Evolutionary conservation across 1,284 basidiomycete species (phyloP).

Genomic region (Ceratobasidium sp.): DNA sequence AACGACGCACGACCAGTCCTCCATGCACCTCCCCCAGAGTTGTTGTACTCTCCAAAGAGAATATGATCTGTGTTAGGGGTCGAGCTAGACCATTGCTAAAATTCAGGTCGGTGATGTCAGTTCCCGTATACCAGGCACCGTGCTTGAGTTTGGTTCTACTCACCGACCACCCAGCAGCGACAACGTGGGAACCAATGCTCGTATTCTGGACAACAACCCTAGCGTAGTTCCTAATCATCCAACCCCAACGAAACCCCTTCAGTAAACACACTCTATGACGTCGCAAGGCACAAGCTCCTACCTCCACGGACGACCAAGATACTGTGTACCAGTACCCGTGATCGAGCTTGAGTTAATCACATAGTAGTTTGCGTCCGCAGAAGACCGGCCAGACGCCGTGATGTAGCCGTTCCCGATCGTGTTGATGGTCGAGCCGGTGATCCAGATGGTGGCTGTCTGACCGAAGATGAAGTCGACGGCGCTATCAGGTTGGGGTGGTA

Average conservation of each 20-base stretch:
- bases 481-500: neutral
- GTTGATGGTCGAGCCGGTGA: conserved; percentile 42
- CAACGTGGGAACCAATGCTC: conserved; percentile 41
- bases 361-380: conserved; percentile 46
- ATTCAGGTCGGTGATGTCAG: neutral
- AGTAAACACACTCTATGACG: conserved; percentile 32
- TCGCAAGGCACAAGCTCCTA: conserved; percentile 34
- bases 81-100: conserved; percentile 43
- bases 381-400: conserved; percentile 46
- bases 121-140: neutral
- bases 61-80: conserved; percentile 46
- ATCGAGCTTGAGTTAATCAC: conserved; percentile 43
- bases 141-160: neutral
- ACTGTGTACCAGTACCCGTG: conserved; percentile 24
- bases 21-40: conserved; percentile 44
- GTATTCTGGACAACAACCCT: conserved; percentile 18
- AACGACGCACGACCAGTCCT: conserved; percentile 33
- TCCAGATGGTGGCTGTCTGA: conserved; percentile 38
- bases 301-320: conserved; percentile 43
- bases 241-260: too few species aligned
- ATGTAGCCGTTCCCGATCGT: conserved; percentile 46
- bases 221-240: conserved; percentile 3
- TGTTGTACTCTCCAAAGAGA: conserved; percentile 47
- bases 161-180: conserved; percentile 45
- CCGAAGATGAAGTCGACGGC: conserved; percentile 32